phyloP scores from a whole-genome alignment of 768 basidiomycete species.

The Termitomyces sp. region DNA sequence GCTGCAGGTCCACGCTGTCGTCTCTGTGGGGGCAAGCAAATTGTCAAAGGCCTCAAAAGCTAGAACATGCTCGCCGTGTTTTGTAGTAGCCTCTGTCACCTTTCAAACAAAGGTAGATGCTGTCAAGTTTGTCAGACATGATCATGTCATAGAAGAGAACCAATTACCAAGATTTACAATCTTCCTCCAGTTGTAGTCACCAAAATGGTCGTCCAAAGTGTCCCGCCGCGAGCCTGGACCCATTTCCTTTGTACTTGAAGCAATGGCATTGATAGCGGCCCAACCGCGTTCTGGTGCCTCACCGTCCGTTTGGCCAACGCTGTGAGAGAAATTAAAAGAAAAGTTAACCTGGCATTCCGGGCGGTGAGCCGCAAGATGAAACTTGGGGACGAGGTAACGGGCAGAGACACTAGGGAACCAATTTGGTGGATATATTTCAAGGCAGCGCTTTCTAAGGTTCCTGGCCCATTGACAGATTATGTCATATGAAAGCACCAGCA shows the following conservation, averaged over 20 bases:
- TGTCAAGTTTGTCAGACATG: neutral
- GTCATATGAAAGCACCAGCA: conserved; percentile 21
- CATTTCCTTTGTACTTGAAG: conserved; percentile 22
- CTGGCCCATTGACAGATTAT: conserved; percentile 26
- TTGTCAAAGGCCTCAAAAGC: conserved; percentile 12
- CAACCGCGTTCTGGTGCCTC: conserved; percentile 21
- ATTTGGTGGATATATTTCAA: conserved; percentile 2
- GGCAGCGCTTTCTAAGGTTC: conserved; percentile 17
- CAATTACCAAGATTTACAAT: conserved; percentile 16
- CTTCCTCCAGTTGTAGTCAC: conserved; percentile 25
- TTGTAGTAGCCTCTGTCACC: conserved; percentile 9
- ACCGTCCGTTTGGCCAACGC: conserved; percentile 14
- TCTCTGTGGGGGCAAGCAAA: neutral
- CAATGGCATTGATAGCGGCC: conserved; percentile 18
- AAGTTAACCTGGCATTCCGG: conserved; percentile 18
- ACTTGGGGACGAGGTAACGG: conserved; percentile 24
- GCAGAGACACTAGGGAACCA: neutral
- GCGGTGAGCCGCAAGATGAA: conserved; percentile 25
- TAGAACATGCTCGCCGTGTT: conserved; percentile 2
- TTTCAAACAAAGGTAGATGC: conserved; percentile 8
- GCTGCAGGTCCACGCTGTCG: neutral
- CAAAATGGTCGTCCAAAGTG: conserved; percentile 21
- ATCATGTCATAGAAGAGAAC: neutral
- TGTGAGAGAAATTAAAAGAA: conserved; percentile 20
- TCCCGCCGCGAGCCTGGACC: conserved; percentile 20